Evolutionary conservation across 2,329 filamentous ascomycete species (phyloP), one percentile per base, ranked within the genome.

Genomic region (Claviceps purpurea): DNA sequence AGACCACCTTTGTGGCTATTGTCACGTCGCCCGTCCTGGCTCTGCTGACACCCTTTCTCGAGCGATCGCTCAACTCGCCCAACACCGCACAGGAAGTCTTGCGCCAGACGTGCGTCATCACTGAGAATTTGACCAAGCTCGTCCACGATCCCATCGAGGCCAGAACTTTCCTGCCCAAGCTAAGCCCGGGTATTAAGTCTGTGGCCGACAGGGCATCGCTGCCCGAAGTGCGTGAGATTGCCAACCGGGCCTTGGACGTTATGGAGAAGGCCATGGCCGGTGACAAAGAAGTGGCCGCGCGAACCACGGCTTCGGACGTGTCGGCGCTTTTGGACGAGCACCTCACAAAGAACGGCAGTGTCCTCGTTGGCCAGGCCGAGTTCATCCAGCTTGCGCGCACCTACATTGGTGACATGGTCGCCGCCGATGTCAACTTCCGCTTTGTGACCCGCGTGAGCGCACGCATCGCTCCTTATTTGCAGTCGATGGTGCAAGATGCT

Each of bases 1-100:
- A 95, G 73, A 98, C 93, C 11, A 98, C 93, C n/a, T 98, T 98
- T 60, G 93, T 98, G 50, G 90, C 93, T 52, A 79, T 95, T 57
- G 93, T 98, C 60, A 96, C 89, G 13, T 96, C 91, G 8, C 93
- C 93, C 10, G 91, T 97, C 5, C 81, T 98, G 53, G 93, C 93
- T 18, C 82, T 98, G 52, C 78, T 98, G 52, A 98, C 93, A 1
- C 93, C 93, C 46, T 85, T 97, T 59, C 81, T 98, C 30, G 93
- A 97, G 72, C 85, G 93, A 60, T 89, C 90, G 18, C 79, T 98
- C 56, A 96, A 96, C 74, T 91, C 84, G 55, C 93, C 91, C 8
- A 81, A 81, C 16, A 98, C 93, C 4, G 78, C 87, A 3, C 93
- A 98, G 68, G 93, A 98, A 71, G 90, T 97, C 22, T 77, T 96